Base-by-base conservation (phyloP, 768 basidiomycete genomes). In the Macrolepiota fuliginosa region DNA sequence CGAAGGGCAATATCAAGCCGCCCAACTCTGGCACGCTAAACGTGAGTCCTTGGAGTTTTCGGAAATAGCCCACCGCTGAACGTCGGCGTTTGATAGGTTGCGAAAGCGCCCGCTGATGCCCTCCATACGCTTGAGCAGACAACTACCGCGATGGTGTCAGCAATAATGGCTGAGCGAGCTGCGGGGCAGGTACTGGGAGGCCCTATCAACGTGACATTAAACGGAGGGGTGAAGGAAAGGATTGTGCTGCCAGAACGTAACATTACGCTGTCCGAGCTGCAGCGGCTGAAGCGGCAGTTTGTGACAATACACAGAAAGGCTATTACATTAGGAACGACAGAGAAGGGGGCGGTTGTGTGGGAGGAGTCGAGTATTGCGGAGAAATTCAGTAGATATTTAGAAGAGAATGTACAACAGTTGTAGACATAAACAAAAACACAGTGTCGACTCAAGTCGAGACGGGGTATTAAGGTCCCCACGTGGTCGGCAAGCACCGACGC, bases 201-300 rank as follows among this genome's bases (percentile, higher is more conserved):
- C 52, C 71, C 76, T 27, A 77, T 84, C 52, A 76, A 80, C 1
- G 70, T 87, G 11, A 66, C 80, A 2, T 65, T 84, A 19, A 76
- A 84, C 10, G 67, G 78, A 52, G 70, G 70, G 17, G 60, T 81
- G 40, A 77, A 75, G 66, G 63, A 82, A n/a, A 70, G 74, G 10
- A 74, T 96, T 54, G 77, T 75, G 12, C 83, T 96, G 17, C 91
- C 92, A 0, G 69, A 82, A 40, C 87, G 92, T 5, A 81, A 81
- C 62, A 65, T 97, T 29, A 94, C 94, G 39, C 79, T 98, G 5
- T 87, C 91, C 0, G 94, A 96, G 74, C 79, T 97, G 58, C 95
- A 96, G 71, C 81, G 96, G 29, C 75, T 90, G 46, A 98, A 96
- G 71, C 81, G 96, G 46, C 95, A 98, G 71, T 98, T 96, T 69